phyloP scores from a whole-genome alignment of 2,329 filamentous ascomycete species.

The Berkeleyomyces basicola region DNA sequence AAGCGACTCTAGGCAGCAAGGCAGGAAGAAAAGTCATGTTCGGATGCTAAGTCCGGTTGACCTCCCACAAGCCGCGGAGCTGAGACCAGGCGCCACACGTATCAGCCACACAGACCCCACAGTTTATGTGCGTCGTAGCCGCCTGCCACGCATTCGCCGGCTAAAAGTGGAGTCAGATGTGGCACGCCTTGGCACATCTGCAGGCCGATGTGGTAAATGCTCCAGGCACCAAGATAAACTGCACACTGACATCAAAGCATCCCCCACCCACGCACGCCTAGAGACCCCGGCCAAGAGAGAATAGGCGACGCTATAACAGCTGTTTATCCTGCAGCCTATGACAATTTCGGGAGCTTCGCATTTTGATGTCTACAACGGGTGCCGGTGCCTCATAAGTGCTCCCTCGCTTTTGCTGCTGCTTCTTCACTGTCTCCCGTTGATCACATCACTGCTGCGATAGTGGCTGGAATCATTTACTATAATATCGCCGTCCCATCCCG shows the following conservation, averaged over 20 bases:
- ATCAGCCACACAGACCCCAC: not conserved
- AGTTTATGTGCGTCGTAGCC: not conserved
- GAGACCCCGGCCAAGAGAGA: not conserved
- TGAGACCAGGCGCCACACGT: not conserved
- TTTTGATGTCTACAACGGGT: not conserved
- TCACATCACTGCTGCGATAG: not conserved
- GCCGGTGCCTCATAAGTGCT: not conserved
- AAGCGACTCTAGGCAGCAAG: not conserved
- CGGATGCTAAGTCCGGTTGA: not conserved
- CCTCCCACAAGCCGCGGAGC: not conserved
- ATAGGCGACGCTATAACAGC: not conserved
- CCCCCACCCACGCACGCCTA: not conserved
- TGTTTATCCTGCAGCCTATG: not conserved
- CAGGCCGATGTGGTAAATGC: not conserved
- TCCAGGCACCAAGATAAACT: conserved; percentile 1
- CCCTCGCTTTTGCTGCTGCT: not conserved
- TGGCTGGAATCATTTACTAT: not conserved
- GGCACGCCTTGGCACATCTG: not conserved
- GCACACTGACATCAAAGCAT: not conserved
- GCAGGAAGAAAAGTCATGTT: not conserved
- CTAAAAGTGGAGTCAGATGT: not conserved
- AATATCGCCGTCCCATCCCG: not conserved
- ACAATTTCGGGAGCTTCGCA: not conserved
- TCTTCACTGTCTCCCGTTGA: not conserved
- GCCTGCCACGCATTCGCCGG: not conserved